Base-by-base conservation (phyloP, 163 green algal species). In the Scenedesmus sp. region DNA sequence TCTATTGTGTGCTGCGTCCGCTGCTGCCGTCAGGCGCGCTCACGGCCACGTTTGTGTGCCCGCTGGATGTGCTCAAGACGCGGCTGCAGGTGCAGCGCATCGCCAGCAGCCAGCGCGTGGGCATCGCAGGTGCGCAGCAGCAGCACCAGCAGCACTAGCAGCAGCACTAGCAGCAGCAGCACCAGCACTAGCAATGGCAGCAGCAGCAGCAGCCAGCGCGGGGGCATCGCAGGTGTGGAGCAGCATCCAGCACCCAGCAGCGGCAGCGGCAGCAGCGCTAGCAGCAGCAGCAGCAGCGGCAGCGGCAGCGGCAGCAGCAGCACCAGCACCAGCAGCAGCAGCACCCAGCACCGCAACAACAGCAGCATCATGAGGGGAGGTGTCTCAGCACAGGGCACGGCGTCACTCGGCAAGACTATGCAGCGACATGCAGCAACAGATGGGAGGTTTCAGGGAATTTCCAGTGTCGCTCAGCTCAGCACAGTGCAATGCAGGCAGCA, bases 31-130 rank as follows among this genome's bases (percentile, higher is more conserved):
- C 96, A 98, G 97, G 97, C n/a, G 96, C 95, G 0, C 92, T 99
- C 10, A 99, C 98, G 6, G 98, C 98, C 6, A 97, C 96, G 2
- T 98, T 99, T 93, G 97, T 99, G 4, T 99, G 98, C 84, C 98
- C 98, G 0, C 91, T 99, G 66, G 98, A 99, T 84, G 98, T 99
- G 9, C 91, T 99, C 0, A 99, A 99, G 88, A 99, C 97, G 23
- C 95, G 97, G 26, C 88, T 99, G 87, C 97, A 99, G 92, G 96
- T 99, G 20, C 97, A 98, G 89, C 91, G 93, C 73, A 94, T 94
- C 81, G 77, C 88, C 0, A 92, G 83, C 54, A 77, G 73, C 8
- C 87, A 94, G 85, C 87, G 90, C 23, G 79, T 92, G 13, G 93
- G 92, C 73, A 94, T 95, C 88, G 56, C 89, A 89, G 77, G 84